Base-by-base conservation (phyloP, 1,139 yeast genomes). In the Starmera stellimalicola region DNA sequence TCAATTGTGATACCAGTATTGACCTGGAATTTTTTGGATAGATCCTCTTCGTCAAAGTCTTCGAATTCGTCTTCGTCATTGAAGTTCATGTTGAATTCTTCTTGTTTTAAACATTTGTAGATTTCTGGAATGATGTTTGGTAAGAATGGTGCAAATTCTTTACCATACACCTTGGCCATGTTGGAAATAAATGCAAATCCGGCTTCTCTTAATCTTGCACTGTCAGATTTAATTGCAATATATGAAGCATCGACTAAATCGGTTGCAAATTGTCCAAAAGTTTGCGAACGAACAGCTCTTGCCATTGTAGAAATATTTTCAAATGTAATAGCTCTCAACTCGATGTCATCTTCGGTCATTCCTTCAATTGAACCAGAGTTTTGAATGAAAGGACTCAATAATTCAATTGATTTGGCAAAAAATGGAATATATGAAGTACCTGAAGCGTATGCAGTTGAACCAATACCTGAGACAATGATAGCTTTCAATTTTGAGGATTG, bases 261-360 rank as follows among this genome's bases (percentile, higher is more conserved):
- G 55, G 80, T 78, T 34, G 95, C 95, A 57, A 73, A 85, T 29
- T 82, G 76, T 29, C 85, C 73, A 62, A 91, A 91, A 2, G 84
- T 65, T 49, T 81, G 91, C 37, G 93, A 80, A 44, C 97, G 95
- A 39, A 91, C 96, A 36, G 99, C 96, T 58, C 91, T 76, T 37
- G 95, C 97, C 81, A 91, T 79, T 17, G 95, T 81, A 28, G 96
- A 84, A 46, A 93, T 74, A 51, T 93, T 83, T 63, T 93, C 98
- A 47, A 91, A 78, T 35, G 96, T 84, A 56, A 79, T 71, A 31
- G 95, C 96, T 60, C 93, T 77, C 51, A 88, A 73, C 60, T 82
- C 93, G 47, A 81, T 75, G 49, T 82, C 94, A 44, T 71, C 87
- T 48, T 79, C 88, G 39, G 77, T 63, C 69, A 81, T 62, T 41